phyloP scores from a whole-genome alignment of 1,284 basidiomycete species.

The Lentinus polychrous region DNA sequence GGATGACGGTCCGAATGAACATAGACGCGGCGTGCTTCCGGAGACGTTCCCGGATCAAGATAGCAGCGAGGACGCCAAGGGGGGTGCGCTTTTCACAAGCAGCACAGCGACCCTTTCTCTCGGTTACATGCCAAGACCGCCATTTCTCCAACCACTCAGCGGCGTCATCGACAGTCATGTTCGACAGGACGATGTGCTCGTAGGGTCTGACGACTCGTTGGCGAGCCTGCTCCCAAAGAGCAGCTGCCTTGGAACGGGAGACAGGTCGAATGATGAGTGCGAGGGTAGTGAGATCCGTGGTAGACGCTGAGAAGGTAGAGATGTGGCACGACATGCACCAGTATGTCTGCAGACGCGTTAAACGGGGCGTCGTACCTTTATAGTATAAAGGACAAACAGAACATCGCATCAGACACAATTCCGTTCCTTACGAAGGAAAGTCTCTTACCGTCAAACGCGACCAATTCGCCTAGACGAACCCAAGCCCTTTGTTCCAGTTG shows the following conservation, averaged over 20 bases:
- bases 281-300: slow-evolving; percentile 50
- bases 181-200: slow-evolving; percentile 49
- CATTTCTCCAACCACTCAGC: slow-evolving; percentile 31
- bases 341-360: slow-evolving; percentile 43
- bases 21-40: slow-evolving; percentile 41
- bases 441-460: slow-evolving; percentile 35
- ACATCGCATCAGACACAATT: slow-evolving; percentile 13
- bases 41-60: slow-evolving; percentile 42
- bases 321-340: slow-evolving; percentile 39
- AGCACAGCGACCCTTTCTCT: slow-evolving; percentile 25
- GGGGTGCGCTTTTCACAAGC: slow-evolving; percentile 34
- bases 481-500: slow-evolving; percentile 45
- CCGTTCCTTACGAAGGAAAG: neutral
- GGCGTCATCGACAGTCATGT: slow-evolving; percentile 43
- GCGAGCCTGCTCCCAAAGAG: slow-evolving; percentile 26
- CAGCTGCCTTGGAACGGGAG: slow-evolving; percentile 31
- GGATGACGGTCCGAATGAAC: slow-evolving; percentile 44
- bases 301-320: slow-evolving; percentile 30
- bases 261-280: slow-evolving; percentile 45
- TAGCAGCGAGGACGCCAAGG: slow-evolving; percentile 42
- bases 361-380: slow-evolving; percentile 31
- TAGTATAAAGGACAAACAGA: slow-evolving; percentile 4
- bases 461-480: slow-evolving; percentile 45
- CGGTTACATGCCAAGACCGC: slow-evolving; percentile 25
- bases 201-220: slow-evolving; percentile 33